Conservation (phyloP, 169 alveolate genomes). For the Plasmodium malariae region DNA sequence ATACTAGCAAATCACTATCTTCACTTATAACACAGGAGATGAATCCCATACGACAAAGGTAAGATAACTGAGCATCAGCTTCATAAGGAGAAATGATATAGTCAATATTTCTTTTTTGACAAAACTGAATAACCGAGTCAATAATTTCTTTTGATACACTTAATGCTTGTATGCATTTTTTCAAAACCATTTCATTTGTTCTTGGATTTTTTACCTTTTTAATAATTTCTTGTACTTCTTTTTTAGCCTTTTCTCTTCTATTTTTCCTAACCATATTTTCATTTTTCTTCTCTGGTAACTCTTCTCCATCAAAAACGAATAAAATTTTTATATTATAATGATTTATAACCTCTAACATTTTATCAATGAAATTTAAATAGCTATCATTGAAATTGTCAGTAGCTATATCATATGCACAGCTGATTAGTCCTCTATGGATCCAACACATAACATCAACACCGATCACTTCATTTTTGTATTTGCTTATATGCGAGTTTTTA, state of each 20-base stretch:
- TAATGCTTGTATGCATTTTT: slow-evolving; percentile 86
- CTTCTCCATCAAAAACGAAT: slow-evolving; percentile 88
- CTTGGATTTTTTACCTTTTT: slow-evolving; percentile 72
- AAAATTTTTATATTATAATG: slow-evolving; percentile 55
- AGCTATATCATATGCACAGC: slow-evolving; percentile 83
- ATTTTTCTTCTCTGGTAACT: slow-evolving; percentile 85
- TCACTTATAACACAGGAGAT: slow-evolving; percentile 92
- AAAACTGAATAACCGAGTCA: slow-evolving; percentile 77
- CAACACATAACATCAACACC: slow-evolving; percentile 90
- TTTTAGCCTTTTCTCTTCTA: slow-evolving; percentile 85
- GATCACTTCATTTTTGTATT: slow-evolving; percentile 80
- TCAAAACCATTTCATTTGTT: slow-evolving; percentile 78
- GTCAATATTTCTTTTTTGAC: slow-evolving; percentile 85
- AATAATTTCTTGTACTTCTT: slow-evolving; percentile 82
- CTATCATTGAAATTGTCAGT: slow-evolving; percentile 31
- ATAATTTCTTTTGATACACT: slow-evolving; percentile 85
- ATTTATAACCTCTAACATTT: slow-evolving; percentile 35
- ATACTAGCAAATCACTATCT: slow-evolving; percentile 96
- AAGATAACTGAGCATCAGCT: slow-evolving; percentile 98
- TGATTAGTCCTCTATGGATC: slow-evolving; percentile 86
- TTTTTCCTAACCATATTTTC: slow-evolving; percentile 81
- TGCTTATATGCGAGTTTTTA: slow-evolving; percentile 80
- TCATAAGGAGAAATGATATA: slow-evolving; percentile 98
- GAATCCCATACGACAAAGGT: slow-evolving; percentile 92
- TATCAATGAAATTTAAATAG: slow-evolving; percentile 49